Conservation (phyloP, 1,284 basidiomycete species). For the Grifola frondosa region DNA sequence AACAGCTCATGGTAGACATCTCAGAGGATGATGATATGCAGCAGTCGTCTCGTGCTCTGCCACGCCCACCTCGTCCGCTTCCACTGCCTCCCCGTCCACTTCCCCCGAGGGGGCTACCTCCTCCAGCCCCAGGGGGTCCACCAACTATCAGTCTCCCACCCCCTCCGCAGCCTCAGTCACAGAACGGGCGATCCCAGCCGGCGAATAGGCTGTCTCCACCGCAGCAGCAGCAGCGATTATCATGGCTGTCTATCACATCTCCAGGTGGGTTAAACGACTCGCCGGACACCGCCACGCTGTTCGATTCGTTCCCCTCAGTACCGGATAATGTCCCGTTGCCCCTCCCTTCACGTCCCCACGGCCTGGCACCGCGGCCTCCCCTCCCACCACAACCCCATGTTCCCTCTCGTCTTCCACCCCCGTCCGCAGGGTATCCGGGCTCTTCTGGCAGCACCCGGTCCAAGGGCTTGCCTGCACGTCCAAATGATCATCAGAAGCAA, state of each 20-base stretch:
- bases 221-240: conserved; percentile 18
- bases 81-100: conserved; percentile 14
- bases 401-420: conserved; percentile 10
- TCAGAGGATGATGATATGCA: conserved; percentile 17
- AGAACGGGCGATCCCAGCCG: background rate
- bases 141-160: conserved; percentile 8
- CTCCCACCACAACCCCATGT: conserved; percentile 7
- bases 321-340: conserved; percentile 25
- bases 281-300: conserved; percentile 30
- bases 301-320: conserved; percentile 37
- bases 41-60: conserved; percentile 6
- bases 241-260: conserved; percentile 29
- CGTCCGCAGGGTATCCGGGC: conserved; percentile 11
- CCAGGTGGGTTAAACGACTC: conserved; percentile 25
- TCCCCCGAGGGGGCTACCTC: conserved; percentile 16
- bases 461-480: conserved; percentile 12
- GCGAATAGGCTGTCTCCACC: too few species aligned
- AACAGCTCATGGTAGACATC: background rate
- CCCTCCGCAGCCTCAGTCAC: conserved; percentile 7
- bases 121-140: conserved; percentile 8
- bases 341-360: conserved; percentile 28
- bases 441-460: conserved; percentile 18
- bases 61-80: conserved; percentile 16
- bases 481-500: conserved; percentile 16
- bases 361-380: conserved; percentile 14